Percentiles rank a stretch among this genome's conserved stretches.
phyloP scores from a whole-genome alignment of 306 rosid species.

The Prunus salicina region DNA sequence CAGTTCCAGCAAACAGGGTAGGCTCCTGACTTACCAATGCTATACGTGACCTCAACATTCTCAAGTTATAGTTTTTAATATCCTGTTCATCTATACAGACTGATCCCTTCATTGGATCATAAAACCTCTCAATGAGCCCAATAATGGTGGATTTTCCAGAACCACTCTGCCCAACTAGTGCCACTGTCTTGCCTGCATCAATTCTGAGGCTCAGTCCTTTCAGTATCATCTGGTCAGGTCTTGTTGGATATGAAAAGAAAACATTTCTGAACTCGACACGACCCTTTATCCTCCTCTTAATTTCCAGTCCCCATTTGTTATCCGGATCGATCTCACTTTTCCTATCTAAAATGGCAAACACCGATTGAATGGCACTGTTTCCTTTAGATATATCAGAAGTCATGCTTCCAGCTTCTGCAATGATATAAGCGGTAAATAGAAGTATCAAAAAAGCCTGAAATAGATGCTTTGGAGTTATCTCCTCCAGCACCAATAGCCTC shows the following conservation, averaged over 20 bases:
- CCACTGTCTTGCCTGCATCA: conserved; percentile 70
- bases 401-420: conserved; percentile 97
- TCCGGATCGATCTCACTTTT: conserved; percentile 76
- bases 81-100: conserved; percentile 79
- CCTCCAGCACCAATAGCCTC: conserved; percentile 41
- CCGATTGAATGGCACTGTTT: conserved; percentile 67
- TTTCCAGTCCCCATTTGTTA: conserved; percentile 41
- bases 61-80: conserved; percentile 59
- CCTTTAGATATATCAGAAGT: conserved; percentile 82
- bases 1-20: conserved; percentile 70
- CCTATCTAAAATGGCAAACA: conserved; percentile 67
- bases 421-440: conserved; percentile 71
- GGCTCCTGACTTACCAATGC: conserved; percentile 88
- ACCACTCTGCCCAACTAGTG: conserved; percentile 79
- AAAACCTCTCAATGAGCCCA: conserved; percentile 83
- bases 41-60: conserved; percentile 70
- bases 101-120: conserved; percentile 68
- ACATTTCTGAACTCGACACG: conserved; percentile 61
- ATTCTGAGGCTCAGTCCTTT: conserved; percentile 65
- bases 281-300: conserved; percentile 53
- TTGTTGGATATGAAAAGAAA: conserved; percentile 76
- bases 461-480: conserved; percentile 54
- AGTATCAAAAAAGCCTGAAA: conserved; percentile 82
- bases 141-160: conserved; percentile 90
- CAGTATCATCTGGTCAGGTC: conserved; percentile 77